phyloP scores from a whole-genome alignment of 805 yeast species.

The Candida khao-thaluensis region DNA sequence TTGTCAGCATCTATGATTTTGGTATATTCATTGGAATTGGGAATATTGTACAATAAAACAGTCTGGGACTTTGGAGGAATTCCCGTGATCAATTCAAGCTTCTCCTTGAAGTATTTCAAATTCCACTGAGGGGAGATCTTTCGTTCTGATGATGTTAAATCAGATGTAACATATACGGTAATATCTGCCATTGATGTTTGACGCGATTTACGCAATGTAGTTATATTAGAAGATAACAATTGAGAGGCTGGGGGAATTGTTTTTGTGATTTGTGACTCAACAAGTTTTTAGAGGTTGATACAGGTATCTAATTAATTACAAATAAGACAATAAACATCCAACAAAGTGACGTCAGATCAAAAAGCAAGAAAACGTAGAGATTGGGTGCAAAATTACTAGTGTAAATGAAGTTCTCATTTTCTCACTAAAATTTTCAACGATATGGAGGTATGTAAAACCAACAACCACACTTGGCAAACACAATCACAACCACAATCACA shows the following conservation, averaged over 20 bases:
- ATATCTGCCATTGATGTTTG: slow-evolving; percentile 38
- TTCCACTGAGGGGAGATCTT: slow-evolving; percentile 64
- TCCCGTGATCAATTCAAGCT: slow-evolving; percentile 73
- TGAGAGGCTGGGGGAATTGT: no score
- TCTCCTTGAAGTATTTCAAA: slow-evolving; percentile 47
- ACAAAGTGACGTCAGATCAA: no score
- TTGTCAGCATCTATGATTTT: slow-evolving; percentile 12
- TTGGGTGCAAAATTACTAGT: neutral
- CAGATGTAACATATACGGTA: slow-evolving; percentile 59
- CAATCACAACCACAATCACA: neutral
- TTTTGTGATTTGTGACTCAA: no score
- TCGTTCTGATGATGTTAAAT: slow-evolving; percentile 67
- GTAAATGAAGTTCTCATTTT: neutral
- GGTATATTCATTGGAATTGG: slow-evolving; percentile 35
- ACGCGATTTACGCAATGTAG: neutral
- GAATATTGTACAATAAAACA: slow-evolving; percentile 44
- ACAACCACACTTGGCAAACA: neutral
- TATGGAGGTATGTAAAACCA: slow-evolving; percentile 8
- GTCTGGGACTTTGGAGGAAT: slow-evolving; percentile 58
- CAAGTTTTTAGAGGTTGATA: no score
- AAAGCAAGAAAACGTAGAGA: no score
- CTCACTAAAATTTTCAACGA: slow-evolving; percentile 5
- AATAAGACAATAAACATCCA: no score
- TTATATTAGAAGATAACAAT: no score
- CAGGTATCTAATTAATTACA: no score